Base-by-base conservation (phyloP, 2,329 filamentous ascomycete species). In the Huntiella moniliformis region DNA sequence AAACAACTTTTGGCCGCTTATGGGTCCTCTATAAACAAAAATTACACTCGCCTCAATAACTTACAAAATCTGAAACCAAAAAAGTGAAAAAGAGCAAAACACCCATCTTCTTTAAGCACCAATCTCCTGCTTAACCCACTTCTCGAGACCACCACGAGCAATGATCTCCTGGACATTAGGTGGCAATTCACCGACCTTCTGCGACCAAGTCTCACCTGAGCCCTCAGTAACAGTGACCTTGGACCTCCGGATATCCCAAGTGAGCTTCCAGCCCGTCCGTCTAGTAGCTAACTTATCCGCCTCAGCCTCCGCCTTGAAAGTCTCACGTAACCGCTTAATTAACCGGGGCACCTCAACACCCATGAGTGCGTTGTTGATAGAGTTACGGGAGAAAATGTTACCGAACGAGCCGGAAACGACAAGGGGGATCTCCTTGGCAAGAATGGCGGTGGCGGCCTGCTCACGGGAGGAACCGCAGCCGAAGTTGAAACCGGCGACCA, bases 101-200 rank as follows among this genome's bases (percentile, higher is more conserved):
- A 22, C 16, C 16, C 42, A 32, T 22, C 12, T 15, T 10, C 16
- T 8, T 36, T 43, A 45, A 38, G 47, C 15, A 37, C 43, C 49
- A 40, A 86, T 81, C 58, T 82, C 68, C 47, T 70, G 67, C 68
- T 81, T 80, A 7, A 91, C 81, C 85, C 84, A 92, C 52, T 77
- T 79, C 67, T 87, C 82, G 50, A 92, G 57, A 0, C 85, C 85
- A 2, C 83, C 83, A 42, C 70, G 61, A 0, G 82, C 79, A 55
- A 88, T 83, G 47, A 88, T 86, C 56, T 82, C 82, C 60, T 94
- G 86, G 46, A 94, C 81, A 56, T 88, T 93, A 0, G 81, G 75
- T 11, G 84, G 82, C 51, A 93, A 58, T 65, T 91, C 81, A 5
- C 82, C 82, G 1, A 93, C 84, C 62, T 80, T 83, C 57, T 91